A percentile compares a stretch with the other conserved stretches of the same genome.
These are phyloP conservation scores for Podaxis carcinomalis DNA, from an alignment of 768 basidiomycete species.

Conservation along the genomic window DNA sequence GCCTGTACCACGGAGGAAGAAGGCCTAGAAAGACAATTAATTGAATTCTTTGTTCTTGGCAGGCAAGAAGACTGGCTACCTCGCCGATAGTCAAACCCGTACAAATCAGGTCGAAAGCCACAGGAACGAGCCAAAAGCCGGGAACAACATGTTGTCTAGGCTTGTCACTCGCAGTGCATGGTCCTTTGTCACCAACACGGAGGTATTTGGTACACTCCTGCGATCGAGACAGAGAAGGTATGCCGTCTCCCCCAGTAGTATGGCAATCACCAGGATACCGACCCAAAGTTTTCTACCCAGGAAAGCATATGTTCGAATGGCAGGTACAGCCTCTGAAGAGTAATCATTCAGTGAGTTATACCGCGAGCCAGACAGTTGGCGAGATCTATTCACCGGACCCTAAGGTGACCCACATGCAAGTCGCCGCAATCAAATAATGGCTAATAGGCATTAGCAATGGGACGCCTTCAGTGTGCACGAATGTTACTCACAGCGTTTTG, in stretches of 20 bases:
- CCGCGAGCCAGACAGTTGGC: background rate
- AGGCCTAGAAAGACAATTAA: background rate
- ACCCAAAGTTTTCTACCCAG: conserved; percentile 13
- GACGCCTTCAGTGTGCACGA: background rate
- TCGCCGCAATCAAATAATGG: conserved; percentile 16
- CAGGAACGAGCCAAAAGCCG: conserved; percentile 16
- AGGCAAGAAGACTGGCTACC: background rate
- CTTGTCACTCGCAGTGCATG: conserved; percentile 15
- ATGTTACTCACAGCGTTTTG: conserved; percentile 11
- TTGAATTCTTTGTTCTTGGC: background rate
- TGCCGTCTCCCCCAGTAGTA: conserved; percentile 11
- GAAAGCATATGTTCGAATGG: conserved; percentile 16
- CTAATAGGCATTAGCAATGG: background rate
- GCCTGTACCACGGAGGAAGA: background rate
- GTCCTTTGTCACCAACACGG: conserved; percentile 11
- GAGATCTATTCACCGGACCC: conserved; percentile 9
- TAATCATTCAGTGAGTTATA: background rate
- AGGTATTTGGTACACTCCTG: conserved; percentile 14
- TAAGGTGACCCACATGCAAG: conserved; percentile 15
- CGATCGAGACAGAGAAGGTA: conserved; percentile 16
- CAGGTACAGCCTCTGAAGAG: conserved; percentile 13
- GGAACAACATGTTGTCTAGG: conserved; percentile 15
- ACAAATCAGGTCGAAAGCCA: conserved; percentile 14
- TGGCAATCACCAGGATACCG: conserved; percentile 1
- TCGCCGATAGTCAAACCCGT: conserved; percentile 12